Base-by-base conservation (phyloP, 345 rosid species). In the Eutrema japonicum region DNA sequence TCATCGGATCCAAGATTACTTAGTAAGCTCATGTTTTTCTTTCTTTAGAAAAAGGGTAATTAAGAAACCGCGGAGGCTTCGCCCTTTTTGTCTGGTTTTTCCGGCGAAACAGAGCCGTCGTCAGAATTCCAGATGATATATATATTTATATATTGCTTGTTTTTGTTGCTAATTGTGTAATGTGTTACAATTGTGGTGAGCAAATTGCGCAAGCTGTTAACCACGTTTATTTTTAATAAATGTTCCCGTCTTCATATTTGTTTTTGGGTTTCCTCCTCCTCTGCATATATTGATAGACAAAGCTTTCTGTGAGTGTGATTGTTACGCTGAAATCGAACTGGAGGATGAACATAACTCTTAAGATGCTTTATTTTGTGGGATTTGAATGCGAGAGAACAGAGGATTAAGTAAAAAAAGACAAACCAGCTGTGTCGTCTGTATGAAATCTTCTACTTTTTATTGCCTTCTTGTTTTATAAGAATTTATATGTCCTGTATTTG, bases 61-160 rank as follows among this genome's bases (percentile, higher is more conserved):
- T 33, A 16, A 52, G 65, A 70, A 63, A 76, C 66, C 71, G 26
- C 27, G 76, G 75, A 48, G 76, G 67, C 56, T 26, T 54, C 26
- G 18, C 16, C 62, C 40, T 12, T 57, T 63, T 41, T n/a, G 60
- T 75, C 62, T 64, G 72, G 41, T 50, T 26, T 62, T 64, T 32
- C 67, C 80, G 80, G 76, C 76, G 72, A 70, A 42, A 56, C 72
- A 49, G 67, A 64, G 54, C 72, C 72, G 68, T 70, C 71, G 66
- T 70, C 13, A 16, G 55, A 71, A 45, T 38, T 58, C n/a, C 50
- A 68, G 63, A 69, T 43, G 60, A 26, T 13, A 43, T 27, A 58
- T 9, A 14, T 50, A 18, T 18, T 18, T 18, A 41, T 8, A 35
- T 32, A 49, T 54, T 57, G 41, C 68, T 33, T 72, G 32, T 64